Evolutionary conservation across 768 basidiomycete species (phyloP).

Genomic region (Polyporus arcularius): DNA sequence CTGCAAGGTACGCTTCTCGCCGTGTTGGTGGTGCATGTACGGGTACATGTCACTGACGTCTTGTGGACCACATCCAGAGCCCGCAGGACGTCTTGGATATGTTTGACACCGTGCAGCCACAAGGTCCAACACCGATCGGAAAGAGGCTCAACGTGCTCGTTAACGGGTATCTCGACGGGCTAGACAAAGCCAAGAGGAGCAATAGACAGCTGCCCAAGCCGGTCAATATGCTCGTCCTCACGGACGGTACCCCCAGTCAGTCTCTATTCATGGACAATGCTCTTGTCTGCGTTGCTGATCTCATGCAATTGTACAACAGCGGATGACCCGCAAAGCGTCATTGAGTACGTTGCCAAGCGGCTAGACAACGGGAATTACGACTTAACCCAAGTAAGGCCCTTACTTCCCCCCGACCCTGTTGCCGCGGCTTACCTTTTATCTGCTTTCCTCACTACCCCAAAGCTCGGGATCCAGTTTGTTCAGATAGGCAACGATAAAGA

Average conservation of each 20-base stretch:
- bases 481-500: constrained; percentile 57
- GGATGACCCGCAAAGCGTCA: constrained; percentile 52
- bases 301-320: constrained; percentile 32
- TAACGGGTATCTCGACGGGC: constrained; percentile 36
- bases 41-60: too few species aligned
- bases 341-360: constrained; percentile 47
- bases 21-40: too few species aligned
- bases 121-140: constrained; percentile 48
- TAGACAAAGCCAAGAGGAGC: constrained; percentile 28
- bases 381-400: constrained; percentile 46
- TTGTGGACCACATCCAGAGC: constrained; percentile 32
- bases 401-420: constrained; percentile 4
- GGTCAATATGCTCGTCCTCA: constrained; percentile 60
- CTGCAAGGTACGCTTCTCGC: constrained; percentile 37
- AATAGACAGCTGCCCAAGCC: constrained; percentile 44
- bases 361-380: constrained; percentile 56
- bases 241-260: constrained; percentile 64
- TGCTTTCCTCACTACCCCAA: not conserved
- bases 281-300: not conserved
- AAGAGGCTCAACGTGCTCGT: constrained; percentile 42
- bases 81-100: constrained; percentile 38
- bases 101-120: constrained; percentile 46
- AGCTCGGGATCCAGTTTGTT: constrained; percentile 69
- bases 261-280: not conserved
- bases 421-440: not conserved